A percentile compares a stretch with the other conserved stretches of the same genome.
phyloP scores from a whole-genome alignment of 176 grass and related monocot genomes.

The Canna indica region DNA sequence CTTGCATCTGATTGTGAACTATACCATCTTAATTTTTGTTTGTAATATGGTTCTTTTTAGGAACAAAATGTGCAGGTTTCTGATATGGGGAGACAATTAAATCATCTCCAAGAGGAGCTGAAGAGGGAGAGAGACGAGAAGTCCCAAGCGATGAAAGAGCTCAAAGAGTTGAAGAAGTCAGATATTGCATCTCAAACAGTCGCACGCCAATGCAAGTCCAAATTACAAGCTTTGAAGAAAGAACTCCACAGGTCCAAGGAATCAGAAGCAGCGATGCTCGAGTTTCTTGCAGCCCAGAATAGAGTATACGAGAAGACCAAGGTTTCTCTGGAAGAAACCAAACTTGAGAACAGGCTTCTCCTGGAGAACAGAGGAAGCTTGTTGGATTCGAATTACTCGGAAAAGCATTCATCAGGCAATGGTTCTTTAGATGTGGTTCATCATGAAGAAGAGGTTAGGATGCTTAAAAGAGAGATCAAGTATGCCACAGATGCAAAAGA shows the following conservation, averaged over 20 bases:
- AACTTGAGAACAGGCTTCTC: conserved; percentile 49
- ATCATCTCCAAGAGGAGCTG: conserved; percentile 49
- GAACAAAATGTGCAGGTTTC: conserved; percentile 17
- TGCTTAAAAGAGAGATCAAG: conserved; percentile 61
- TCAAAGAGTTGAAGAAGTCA: conserved; percentile 25
- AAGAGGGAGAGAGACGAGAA: conserved; percentile 56
- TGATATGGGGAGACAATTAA: conserved; percentile 39
- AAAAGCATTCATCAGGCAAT: conserved; percentile 32
- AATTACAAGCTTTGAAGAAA: conserved; percentile 38
- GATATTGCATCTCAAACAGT: conserved; percentile 23
- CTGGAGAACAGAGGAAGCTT: conserved; percentile 38
- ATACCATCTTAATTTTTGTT: too few species aligned
- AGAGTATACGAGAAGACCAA: conserved; percentile 68
- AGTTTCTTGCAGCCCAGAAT: conserved; percentile 42
- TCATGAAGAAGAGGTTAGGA: conserved; percentile 33
- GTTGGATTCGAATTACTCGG: conserved; percentile 15
- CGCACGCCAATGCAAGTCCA: conserved; percentile 9
- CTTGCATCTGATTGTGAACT: too few species aligned
- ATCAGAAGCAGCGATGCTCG: conserved; percentile 66
- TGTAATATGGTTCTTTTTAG: conserved; percentile 10
- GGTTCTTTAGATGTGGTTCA: conserved; percentile 22
- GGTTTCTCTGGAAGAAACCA: conserved; percentile 65
- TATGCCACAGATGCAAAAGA: conserved; percentile 65
- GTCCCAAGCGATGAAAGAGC: conserved; percentile 34
- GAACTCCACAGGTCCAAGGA: conserved; percentile 52